Conservation (phyloP, 192 early-diverging fungal genomes). For the Backusella luteola region DNA sequence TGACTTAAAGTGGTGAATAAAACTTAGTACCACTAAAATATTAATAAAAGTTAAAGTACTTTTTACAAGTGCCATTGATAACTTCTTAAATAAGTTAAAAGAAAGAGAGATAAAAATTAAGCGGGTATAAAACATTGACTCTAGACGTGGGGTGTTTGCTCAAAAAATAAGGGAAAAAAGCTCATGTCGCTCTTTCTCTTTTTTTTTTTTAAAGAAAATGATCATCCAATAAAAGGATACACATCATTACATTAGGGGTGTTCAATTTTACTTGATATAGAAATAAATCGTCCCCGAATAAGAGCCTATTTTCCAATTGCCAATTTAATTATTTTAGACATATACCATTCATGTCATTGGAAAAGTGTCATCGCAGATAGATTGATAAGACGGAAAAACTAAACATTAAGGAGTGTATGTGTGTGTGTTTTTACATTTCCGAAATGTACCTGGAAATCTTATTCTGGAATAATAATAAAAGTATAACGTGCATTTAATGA, state of each 20-base stretch:
- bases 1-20: neutral
- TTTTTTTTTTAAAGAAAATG: neutral
- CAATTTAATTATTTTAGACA: neutral
- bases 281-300: neutral
- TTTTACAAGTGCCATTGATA: neutral
- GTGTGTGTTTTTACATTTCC: neutral
- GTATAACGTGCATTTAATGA: neutral
- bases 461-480: neutral
- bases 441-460: neutral
- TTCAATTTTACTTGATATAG: neutral
- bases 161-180: neutral
- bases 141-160: too few relatives aligned
- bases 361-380: neutral
- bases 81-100: neutral
- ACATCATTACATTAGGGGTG: too few relatives aligned
- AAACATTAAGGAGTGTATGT: neutral
- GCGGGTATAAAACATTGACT: neutral
- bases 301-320: neutral
- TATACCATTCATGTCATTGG: neutral
- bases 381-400: neutral
- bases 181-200: neutral
- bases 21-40: neutral
- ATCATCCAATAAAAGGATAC: too few relatives aligned
- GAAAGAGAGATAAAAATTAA: neutral
- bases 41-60: neutral